Evolutionary conservation across 2,329 filamentous ascomycete genomes (phyloP).

Genomic region (Fusarium sp.): DNA sequence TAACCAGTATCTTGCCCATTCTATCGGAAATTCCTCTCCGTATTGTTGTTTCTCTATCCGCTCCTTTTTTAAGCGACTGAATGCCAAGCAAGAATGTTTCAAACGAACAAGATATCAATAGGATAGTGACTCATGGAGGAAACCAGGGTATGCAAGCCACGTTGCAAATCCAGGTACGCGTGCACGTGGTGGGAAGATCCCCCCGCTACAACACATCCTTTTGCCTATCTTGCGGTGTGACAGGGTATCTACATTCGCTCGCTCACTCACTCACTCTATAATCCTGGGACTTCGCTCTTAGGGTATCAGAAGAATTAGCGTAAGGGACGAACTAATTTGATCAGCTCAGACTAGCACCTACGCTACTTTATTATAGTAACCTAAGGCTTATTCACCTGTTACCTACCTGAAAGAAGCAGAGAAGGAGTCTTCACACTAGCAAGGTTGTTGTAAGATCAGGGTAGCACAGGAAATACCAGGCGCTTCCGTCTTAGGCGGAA

Average conservation of each 20-base stretch:
- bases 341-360: background rate
- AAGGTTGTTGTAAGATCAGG: background rate
- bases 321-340: background rate
- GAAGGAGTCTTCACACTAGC: background rate
- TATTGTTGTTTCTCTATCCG: background rate
- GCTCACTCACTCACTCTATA: background rate
- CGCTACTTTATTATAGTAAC: background rate
- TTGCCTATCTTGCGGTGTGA: conserved; percentile 5
- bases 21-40: background rate
- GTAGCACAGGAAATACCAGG: background rate
- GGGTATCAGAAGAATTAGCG: background rate
- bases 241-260: background rate
- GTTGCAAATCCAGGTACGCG: conserved; percentile 3
- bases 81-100: background rate
- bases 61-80: background rate
- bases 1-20: background rate
- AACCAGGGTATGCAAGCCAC: background rate
- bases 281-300: rapidly evolving
- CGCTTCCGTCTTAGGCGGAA: background rate
- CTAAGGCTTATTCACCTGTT: background rate
- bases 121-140: background rate
- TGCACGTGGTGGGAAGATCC: background rate
- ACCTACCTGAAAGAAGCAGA: background rate
- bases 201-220: background rate
- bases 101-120: background rate